These are phyloP conservation scores for Penicillium simplicissimum DNA, from an alignment of 495 filamentous ascomycete species.

Conservation along the genomic window DNA sequence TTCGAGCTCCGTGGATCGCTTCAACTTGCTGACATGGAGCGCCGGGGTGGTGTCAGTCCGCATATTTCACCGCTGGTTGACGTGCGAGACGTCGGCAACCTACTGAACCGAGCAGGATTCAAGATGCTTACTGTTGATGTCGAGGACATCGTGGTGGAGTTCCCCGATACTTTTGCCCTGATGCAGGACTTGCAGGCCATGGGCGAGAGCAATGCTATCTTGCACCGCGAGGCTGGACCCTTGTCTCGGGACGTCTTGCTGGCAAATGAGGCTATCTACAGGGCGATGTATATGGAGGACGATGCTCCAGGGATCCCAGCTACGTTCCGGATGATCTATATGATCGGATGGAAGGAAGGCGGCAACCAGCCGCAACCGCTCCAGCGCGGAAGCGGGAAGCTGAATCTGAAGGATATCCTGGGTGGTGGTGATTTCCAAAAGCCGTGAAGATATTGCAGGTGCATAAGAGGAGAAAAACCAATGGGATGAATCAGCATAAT, in stretches of 20 bases:
- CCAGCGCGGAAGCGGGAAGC: conserved; percentile 75
- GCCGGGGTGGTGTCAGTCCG: conserved; percentile 82
- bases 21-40: conserved; percentile 88
- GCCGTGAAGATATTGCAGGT: conserved; percentile 27
- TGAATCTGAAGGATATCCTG: conserved; percentile 80
- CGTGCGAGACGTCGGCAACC: conserved; percentile 84
- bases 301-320: conserved; percentile 73
- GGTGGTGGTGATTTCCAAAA: conserved; percentile 56
- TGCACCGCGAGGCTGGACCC: conserved; percentile 73
- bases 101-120: conserved; percentile 86
- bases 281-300: conserved; percentile 72
- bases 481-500: conserved; percentile 17
- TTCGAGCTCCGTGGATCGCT: conserved; percentile 93
- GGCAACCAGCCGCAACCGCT: conserved; percentile 76
- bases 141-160: conserved; percentile 95
- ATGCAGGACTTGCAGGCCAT: conserved; percentile 94
- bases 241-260: conserved; percentile 81
- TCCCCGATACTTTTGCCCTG: conserved; percentile 85
- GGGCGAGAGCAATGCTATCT: conserved; percentile 86
- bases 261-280: conserved; percentile 87
- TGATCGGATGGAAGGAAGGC: conserved; percentile 98
- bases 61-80: conserved; percentile 90
- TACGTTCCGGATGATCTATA: conserved; percentile 90
- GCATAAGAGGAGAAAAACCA: neutral
- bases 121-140: conserved; percentile 96